Base-by-base conservation (phyloP, 106 monocot genomes). In the Ottelia alismoides region DNA sequence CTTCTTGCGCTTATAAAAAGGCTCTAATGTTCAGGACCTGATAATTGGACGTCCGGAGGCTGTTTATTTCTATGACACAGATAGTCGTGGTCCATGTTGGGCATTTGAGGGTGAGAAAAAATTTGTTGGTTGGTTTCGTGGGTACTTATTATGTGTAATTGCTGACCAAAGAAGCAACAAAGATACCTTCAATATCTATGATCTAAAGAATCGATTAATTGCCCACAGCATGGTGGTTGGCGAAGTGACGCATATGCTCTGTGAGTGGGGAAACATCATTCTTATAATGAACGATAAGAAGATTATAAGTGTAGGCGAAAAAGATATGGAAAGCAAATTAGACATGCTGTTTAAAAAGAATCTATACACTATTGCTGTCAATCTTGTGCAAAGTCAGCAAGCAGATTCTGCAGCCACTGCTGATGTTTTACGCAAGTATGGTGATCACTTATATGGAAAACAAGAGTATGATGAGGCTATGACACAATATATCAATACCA, bases 301-400 rank as follows among this genome's bases (percentile, higher is more conserved):
- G 64, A 61, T 85, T 30, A 40, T 85, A 31, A 76, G 74, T 65
- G 76, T 96, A 27, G 94, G 88, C 52, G 94, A 96, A 72, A 96
- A 89, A 64, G 94, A 96, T 46, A 96, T 96, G 94, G 88, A 96
- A 63, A 96, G 94, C 63, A 96, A 96, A 68, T 55, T 96, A 59
- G 88, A 96, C 66, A 88, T 96, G 94, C 66, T 96, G 16, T 96
- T 88, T 57, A 96, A 88, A 77, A 96, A 96, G 65, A 89, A 89
- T 66, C 57, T 89, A 52, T 96, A 96, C 73, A 88, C 88, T 56
- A 85, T 89, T 52, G 94, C 94, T 5, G 84, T 96, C 27, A 96
- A 96, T 70, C 68, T 96, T 61, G 88, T 96, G 30, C 88, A 89
- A 54, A 96, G 88, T 58, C 88, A 96, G 25, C 84, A 96, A 69